Conservation (phyloP, 2,329 filamentous ascomycete species). For the Fusarium sp. region DNA sequence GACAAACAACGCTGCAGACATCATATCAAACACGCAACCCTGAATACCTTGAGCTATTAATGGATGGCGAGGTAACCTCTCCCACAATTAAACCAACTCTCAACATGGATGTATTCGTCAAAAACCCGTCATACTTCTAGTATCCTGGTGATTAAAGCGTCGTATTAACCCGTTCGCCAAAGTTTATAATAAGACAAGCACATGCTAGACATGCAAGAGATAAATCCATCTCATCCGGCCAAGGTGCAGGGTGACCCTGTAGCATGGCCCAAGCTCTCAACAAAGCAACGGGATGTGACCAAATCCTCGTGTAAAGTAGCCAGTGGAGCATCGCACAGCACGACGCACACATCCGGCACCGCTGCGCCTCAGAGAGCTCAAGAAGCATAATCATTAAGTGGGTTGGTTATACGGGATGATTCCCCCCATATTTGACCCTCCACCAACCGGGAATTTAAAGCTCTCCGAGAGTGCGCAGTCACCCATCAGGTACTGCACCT, state of each 20-base stretch:
- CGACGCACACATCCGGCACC: constrained; percentile 28
- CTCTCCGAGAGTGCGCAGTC: constrained; percentile 7
- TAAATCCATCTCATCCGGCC: constrained; percentile 30
- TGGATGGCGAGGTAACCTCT: constrained; percentile 1
- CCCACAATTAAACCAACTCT: constrained; percentile 11
- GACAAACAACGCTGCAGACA: constrained; percentile 1
- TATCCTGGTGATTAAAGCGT: constrained; percentile 40
- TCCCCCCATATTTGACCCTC: constrained; percentile 23
- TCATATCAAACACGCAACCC: background rate
- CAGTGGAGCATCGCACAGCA: constrained; percentile 42
- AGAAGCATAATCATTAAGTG: constrained; percentile 15
- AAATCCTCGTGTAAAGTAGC: constrained; percentile 45
- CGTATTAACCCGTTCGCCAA: constrained; percentile 32
- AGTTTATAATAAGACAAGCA: constrained; percentile 22
- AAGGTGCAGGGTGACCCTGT: constrained; percentile 37
- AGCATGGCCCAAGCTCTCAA: constrained; percentile 34
- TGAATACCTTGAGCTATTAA: background rate
- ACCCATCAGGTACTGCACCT: constrained; percentile 6
- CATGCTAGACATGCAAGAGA: constrained; percentile 40
- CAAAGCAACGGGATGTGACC: constrained; percentile 27
- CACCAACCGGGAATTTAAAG: constrained; percentile 30
- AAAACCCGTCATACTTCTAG: constrained; percentile 17
- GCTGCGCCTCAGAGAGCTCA: constrained; percentile 30
- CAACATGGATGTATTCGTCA: constrained; percentile 21
- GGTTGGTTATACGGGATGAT: constrained; percentile 25